These are phyloP conservation scores for Dalbergia cultrata DNA, from an alignment of 306 rosid genomes.

Conservation along the genomic window DNA sequence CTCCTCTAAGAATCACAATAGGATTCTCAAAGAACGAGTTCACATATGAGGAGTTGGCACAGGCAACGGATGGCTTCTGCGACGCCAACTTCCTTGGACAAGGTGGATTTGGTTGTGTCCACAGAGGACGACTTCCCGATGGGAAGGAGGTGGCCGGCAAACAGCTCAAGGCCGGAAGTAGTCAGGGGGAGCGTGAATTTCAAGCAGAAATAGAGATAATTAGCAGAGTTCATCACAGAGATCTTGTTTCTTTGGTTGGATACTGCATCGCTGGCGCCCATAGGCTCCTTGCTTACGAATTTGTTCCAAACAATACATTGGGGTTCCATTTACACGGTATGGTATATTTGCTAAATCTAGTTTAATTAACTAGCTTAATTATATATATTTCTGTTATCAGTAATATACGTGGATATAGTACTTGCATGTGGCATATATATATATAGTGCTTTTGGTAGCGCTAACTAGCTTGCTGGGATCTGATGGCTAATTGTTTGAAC, in stretches of 20 bases:
- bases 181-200: constrained; percentile 97
- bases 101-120: constrained; percentile 98
- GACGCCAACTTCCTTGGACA: constrained; percentile 94
- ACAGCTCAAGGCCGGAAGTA: constrained; percentile 95
- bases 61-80: constrained; percentile 94
- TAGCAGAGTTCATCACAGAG: constrained; percentile 95
- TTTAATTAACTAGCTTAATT: no score
- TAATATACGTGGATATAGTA: no score
- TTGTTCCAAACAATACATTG: constrained; percentile 83
- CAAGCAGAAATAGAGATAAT: constrained; percentile 96
- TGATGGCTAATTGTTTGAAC: no score
- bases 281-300: constrained; percentile 92
- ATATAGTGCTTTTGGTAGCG: no score
- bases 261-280: constrained; percentile 80
- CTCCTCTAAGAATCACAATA: constrained; percentile 70
- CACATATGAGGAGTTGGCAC: constrained; percentile 81
- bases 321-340: constrained; percentile 95
- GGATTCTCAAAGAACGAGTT: constrained; percentile 81
- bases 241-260: constrained; percentile 95
- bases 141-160: constrained; percentile 96
- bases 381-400: no score
- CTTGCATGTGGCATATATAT: neutral
- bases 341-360: no score
- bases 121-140: constrained; percentile 85
- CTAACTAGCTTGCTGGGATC: no score